These are phyloP conservation scores for Umbilicaria muhlenbergii DNA, from an alignment of 495 filamentous ascomycete species.

Conservation along the genomic window DNA sequence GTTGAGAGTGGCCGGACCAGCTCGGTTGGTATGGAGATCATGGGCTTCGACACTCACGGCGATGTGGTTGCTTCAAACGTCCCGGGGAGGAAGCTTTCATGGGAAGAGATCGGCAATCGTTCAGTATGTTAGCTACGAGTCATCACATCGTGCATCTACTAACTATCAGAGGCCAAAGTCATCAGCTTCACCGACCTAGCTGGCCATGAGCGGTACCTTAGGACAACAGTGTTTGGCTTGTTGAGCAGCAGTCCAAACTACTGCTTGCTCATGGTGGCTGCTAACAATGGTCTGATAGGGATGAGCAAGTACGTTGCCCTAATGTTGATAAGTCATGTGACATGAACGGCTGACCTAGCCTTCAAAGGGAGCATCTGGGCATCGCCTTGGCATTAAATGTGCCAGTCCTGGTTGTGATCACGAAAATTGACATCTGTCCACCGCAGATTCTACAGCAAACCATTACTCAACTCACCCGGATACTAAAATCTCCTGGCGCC, in stretches of 20 bases:
- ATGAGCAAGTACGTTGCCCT: slow-evolving; percentile 58
- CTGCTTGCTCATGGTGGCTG: slow-evolving; percentile 95
- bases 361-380: slow-evolving; percentile 63
- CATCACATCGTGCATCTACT: slow-evolving; percentile 1
- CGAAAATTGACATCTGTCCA: slow-evolving; percentile 97
- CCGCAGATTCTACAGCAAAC: slow-evolving; percentile 92
- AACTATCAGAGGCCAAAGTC: slow-evolving; percentile 49
- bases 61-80: slow-evolving; percentile 68
- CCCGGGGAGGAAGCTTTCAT: slow-evolving; percentile 76
- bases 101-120: slow-evolving; percentile 95
- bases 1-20: slow-evolving; percentile 88
- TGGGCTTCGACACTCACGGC: slow-evolving; percentile 87
- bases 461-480: slow-evolving; percentile 76
- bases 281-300: slow-evolving; percentile 91
- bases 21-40: slow-evolving; percentile 96
- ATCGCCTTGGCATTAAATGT: slow-evolving; percentile 93
- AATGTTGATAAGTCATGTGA: too few relatives aligned
- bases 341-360: background rate
- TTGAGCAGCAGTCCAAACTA: slow-evolving; percentile 93
- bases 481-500: slow-evolving; percentile 85
- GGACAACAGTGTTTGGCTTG: slow-evolving; percentile 92
- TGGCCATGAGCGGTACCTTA: slow-evolving; percentile 87
- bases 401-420: slow-evolving; percentile 94
- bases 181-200: slow-evolving; percentile 94
- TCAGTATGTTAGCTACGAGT: slow-evolving; percentile 32